phyloP scores from a whole-genome alignment of 441 rosid genomes.

The Eutrema salsugineum region DNA sequence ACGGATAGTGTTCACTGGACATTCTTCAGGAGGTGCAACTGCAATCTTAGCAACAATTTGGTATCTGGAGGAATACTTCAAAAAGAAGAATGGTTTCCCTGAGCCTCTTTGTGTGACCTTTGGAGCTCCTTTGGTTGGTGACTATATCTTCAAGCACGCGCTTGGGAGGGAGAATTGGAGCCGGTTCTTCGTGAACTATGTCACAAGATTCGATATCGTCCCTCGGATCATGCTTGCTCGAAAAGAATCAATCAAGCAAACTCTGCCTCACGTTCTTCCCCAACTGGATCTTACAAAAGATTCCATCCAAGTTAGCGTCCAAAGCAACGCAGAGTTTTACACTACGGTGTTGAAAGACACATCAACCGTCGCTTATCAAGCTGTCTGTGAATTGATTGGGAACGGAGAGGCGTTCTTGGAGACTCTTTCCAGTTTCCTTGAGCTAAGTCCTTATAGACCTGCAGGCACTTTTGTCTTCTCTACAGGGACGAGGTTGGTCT shows the following conservation, averaged over 20 bases:
- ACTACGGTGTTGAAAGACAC: conserved; percentile 46
- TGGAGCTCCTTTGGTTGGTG: conserved; percentile 82
- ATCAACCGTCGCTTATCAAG: conserved; percentile 42
- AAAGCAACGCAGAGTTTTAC: conserved; percentile 28
- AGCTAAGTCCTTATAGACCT: conserved; percentile 77
- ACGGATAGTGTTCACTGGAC: conserved; percentile 77
- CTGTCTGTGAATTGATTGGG: conserved; percentile 59
- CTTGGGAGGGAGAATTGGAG: conserved; percentile 76
- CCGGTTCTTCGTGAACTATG: conserved; percentile 57
- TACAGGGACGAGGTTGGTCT: conserved; percentile 44
- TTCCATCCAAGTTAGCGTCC: not conserved
- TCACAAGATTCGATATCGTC: conserved; percentile 60
- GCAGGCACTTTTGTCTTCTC: conserved; percentile 66
- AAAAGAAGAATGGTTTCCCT: not conserved
- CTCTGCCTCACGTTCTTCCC: conserved; percentile 35
- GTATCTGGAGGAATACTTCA: conserved; percentile 44
- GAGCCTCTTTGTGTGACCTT: conserved; percentile 63
- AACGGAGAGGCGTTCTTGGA: conserved; percentile 55
- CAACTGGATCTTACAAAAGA: conserved; percentile 23
- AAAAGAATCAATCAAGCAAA: conserved; percentile 33
- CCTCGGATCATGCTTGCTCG: conserved; percentile 69
- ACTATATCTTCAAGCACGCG: conserved; percentile 61
- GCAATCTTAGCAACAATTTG: conserved; percentile 76
- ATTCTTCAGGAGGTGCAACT: conserved; percentile 74
- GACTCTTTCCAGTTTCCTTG: conserved; percentile 50